Base-by-base conservation (phyloP, 2,329 filamentous ascomycete genomes). In the Shiraia bambusicola region DNA sequence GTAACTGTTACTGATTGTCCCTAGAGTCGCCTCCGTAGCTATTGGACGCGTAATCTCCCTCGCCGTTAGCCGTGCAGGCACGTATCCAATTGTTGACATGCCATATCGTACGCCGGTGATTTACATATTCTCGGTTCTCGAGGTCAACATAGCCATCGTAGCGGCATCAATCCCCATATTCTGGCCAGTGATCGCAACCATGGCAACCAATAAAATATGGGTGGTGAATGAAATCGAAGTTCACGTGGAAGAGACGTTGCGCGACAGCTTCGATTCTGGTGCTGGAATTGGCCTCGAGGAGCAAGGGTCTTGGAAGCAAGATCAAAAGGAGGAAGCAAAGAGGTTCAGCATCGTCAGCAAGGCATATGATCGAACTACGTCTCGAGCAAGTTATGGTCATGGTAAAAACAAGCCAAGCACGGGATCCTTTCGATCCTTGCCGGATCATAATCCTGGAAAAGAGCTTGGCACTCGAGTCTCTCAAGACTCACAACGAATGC, bases 191-290 rank as follows among this genome's bases (percentile, higher is more conserved):
- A 61, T 70, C 37, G 48, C 45, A 13, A 57, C 52, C 12, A 34
- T 69, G 12, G 53, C 63, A 4, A 34, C 49, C 26, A 65, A 65
- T 50, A 65, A 62, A 25, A 70, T 69, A 46, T 63, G 67, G 28
- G 65, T 69, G 43, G 61, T 68, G 46, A 68, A 67, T 35, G 66
- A 70, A 40, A 59, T 70, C 47, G 59, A 63, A 31, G 54, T 69
- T 34, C 65, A 54, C 31, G 59, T 63, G 14, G 59, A 65, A 30
- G 34, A 49, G n/a, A 45, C 42, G 4, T 38, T 48, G 1, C 49
- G 54, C 28, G 40, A 40, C 5, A 59, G 51, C 39, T 45, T 56
- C 27, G 30, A 39, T 6, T 44, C 50, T 8, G 36, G 14, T 11
- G 35, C 17, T 1, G 51, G 48, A 36, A 60, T 59, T 26, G 49